Evolutionary conservation across 306 rosid species (phyloP).

Genomic region (Phaseolus lunatus): DNA sequence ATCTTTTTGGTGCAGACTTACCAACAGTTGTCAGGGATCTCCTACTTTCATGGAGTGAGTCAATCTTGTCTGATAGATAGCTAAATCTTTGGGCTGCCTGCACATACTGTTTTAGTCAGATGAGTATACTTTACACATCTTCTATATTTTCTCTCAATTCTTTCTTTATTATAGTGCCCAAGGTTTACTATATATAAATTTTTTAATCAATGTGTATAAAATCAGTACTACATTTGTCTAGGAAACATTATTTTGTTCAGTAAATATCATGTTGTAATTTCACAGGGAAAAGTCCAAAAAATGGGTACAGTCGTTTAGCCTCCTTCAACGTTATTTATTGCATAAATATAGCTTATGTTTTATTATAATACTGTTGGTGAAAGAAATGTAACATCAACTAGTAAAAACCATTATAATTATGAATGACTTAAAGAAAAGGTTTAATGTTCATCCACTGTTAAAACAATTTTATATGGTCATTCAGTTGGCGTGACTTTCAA

Average conservation of each 20-base stretch:
- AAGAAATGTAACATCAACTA: background rate
- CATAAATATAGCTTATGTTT: background rate
- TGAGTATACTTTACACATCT: constrained; percentile 48
- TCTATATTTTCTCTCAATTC: constrained; percentile 14
- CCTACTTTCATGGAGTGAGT: constrained; percentile 89
- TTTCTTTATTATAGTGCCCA: constrained; percentile 9
- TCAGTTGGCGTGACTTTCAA: too few relatives aligned
- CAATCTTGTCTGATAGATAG: constrained; percentile 79
- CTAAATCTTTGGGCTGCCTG: constrained; percentile 44
- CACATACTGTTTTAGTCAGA: constrained; percentile 47
- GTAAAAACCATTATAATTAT: background rate
- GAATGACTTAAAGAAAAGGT: too few relatives aligned
- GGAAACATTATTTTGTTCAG: constrained; percentile 35
- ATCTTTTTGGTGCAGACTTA: constrained; percentile 63
- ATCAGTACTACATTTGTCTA: constrained; percentile 41
- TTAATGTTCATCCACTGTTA: too few relatives aligned
- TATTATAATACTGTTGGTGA: background rate
- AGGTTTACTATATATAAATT: constrained; percentile 39
- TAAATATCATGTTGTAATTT: constrained; percentile 43
- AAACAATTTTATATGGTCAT: too few relatives aligned
- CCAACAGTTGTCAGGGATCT: constrained; percentile 79
- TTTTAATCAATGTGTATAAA: constrained; percentile 41
- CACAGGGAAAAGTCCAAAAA: constrained; percentile 1
- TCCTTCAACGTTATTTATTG: constrained; percentile 4
- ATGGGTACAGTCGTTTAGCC: background rate